Evolutionary conservation across 2,329 filamentous ascomycete genomes (phyloP).

Genomic region (Grosmannia clavigera): DNA sequence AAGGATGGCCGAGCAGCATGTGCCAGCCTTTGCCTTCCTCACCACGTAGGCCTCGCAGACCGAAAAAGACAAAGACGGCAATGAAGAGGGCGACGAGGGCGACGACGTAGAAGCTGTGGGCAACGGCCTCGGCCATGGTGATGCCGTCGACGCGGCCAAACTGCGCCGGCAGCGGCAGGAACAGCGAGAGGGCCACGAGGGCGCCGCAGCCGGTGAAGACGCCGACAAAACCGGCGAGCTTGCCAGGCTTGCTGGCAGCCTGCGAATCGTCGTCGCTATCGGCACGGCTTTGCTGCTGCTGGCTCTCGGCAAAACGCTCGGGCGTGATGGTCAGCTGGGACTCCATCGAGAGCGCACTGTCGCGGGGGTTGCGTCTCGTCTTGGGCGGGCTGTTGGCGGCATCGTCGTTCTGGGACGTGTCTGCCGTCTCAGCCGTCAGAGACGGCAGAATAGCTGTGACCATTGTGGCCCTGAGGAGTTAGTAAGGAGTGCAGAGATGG

Average conservation of each 20-base stretch:
- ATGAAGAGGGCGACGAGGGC: conserved; percentile 59
- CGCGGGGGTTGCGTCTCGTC: conserved; percentile 29
- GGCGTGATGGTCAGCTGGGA: conserved; percentile 68
- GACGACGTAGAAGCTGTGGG: conserved; percentile 80
- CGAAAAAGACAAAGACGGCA: conserved; percentile 64
- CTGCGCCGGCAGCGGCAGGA: conserved; percentile 74
- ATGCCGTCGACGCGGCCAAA: conserved; percentile 62
- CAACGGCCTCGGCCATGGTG: conserved; percentile 61
- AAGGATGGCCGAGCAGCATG: conserved; percentile 34
- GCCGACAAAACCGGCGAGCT: conserved; percentile 78
- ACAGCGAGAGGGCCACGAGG: conserved; percentile 66
- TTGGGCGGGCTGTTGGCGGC: conserved; percentile 19
- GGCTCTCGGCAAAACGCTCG: conserved; percentile 32
- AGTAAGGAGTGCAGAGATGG: not conserved
- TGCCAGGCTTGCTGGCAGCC: conserved; percentile 33
- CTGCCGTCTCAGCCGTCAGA: conserved; percentile 38
- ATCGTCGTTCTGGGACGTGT: conserved; percentile 34
- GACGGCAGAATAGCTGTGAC: conserved; percentile 86
- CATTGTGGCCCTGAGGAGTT: conserved; percentile 60
- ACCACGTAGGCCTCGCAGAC: conserved; percentile 54
- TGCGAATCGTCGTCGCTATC: not conserved
- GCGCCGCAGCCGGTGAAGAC: conserved; percentile 88
- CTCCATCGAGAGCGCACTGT: conserved; percentile 55
- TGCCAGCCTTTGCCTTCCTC: conserved; percentile 68
- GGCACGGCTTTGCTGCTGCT: conserved; percentile 13